Evolutionary conservation across 306 rosid species (phyloP).

Genomic region (Castanea mollissima): DNA sequence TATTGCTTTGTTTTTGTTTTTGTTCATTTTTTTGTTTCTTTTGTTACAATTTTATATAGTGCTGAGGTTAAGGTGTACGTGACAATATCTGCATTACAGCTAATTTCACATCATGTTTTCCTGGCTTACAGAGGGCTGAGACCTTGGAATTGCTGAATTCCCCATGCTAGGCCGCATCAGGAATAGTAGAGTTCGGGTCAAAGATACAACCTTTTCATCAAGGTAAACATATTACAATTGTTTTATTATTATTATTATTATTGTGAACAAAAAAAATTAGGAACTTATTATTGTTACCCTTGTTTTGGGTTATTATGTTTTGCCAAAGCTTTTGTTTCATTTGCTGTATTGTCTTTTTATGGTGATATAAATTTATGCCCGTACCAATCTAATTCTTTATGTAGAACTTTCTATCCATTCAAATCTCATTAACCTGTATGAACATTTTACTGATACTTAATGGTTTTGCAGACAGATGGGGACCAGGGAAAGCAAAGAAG

Average conservation of each 20-base stretch:
- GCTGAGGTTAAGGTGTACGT: slow-evolving; percentile 7
- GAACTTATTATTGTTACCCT: neutral
- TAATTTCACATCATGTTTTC: slow-evolving; percentile 20
- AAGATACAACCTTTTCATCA: slow-evolving; percentile 93
- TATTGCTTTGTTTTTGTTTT: neutral
- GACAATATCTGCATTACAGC: neutral
- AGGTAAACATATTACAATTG: slow-evolving; percentile 48
- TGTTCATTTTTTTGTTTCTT: neutral
- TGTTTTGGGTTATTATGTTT: neutral
- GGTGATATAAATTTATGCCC: neutral
- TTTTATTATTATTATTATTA: neutral
- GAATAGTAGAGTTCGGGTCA: slow-evolving; percentile 86
- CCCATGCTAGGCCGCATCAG: slow-evolving; percentile 85
- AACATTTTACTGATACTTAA: slow-evolving; percentile 20
- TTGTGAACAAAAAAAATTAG: neutral
- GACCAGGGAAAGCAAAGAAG: slow-evolving; percentile 96
- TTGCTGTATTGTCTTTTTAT: neutral
- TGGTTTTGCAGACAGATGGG: slow-evolving; percentile 75
- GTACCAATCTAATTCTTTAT: neutral
- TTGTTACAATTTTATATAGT: neutral
- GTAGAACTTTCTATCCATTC: neutral
- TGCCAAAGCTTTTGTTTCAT: neutral
- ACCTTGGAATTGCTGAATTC: slow-evolving; percentile 79
- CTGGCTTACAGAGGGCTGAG: slow-evolving; percentile 69
- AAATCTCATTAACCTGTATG: slow-evolving; percentile 5